Conservation (phyloP, 2,329 filamentous ascomycete species). For the Podosphaera xanthii region DNA sequence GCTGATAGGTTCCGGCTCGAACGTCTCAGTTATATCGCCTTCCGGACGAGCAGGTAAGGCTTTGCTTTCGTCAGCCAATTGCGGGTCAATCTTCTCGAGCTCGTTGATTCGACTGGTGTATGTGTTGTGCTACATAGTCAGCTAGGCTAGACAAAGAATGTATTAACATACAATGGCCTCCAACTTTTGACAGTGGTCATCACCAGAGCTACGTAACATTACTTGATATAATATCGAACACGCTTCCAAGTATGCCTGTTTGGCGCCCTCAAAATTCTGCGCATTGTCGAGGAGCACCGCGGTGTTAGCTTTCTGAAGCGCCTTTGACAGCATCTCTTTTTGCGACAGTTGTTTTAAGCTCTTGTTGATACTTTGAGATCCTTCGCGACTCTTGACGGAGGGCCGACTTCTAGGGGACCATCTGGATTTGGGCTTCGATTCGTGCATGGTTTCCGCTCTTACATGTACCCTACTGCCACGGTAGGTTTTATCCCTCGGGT, state of each 20-base stretch:
- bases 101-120: slow-evolving; percentile 83
- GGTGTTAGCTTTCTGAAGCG: slow-evolving; percentile 83
- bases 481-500: too few species aligned
- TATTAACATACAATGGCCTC: slow-evolving; percentile 61
- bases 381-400: slow-evolving; percentile 22
- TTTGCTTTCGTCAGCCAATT: slow-evolving; percentile 36
- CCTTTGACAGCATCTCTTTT: slow-evolving; percentile 91
- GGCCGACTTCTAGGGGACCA: slow-evolving; percentile 25
- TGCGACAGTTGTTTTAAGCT: slow-evolving; percentile 38
- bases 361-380: slow-evolving; percentile 19
- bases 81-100: slow-evolving; percentile 46
- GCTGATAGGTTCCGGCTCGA: too few species aligned
- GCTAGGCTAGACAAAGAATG: neutral
- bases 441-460: slow-evolving; percentile 1
- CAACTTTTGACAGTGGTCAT: slow-evolving; percentile 74
- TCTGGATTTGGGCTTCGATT: slow-evolving; percentile 6
- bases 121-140: slow-evolving; percentile 43
- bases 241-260: slow-evolving; percentile 76
- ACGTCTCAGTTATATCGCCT: slow-evolving; percentile 25
- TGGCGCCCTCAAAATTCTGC: slow-evolving; percentile 77
- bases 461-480: too few species aligned
- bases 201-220: slow-evolving; percentile 58
- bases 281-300: slow-evolving; percentile 92
- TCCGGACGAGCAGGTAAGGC: slow-evolving; percentile 50
- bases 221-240: slow-evolving; percentile 76